phyloP scores from a whole-genome alignment of 257 asterid genomes.

The Henckelia pumila region DNA sequence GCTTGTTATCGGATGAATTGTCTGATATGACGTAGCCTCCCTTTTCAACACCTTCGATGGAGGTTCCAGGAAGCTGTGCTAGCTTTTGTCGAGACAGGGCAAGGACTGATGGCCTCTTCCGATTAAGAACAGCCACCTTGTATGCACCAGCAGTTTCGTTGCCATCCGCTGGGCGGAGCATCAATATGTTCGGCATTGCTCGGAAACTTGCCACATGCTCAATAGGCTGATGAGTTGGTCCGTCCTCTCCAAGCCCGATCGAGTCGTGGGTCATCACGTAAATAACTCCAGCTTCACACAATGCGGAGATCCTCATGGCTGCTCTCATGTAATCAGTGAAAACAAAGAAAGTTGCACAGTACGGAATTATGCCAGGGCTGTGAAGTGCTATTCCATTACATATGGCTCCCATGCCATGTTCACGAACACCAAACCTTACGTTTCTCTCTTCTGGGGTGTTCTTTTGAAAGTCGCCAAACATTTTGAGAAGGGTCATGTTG shows the following conservation, averaged over 20 bases:
- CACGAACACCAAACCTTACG: slow-evolving; percentile 69
- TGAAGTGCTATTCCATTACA: slow-evolving; percentile 77
- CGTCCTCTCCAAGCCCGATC: slow-evolving; percentile 74
- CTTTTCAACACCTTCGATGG: slow-evolving; percentile 65
- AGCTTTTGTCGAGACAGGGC: slow-evolving; percentile 70
- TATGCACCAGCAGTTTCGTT: slow-evolving; percentile 84
- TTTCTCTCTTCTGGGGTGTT: slow-evolving; percentile 65
- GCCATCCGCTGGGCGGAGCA: slow-evolving; percentile 89
- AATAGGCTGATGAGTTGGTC: slow-evolving; percentile 77
- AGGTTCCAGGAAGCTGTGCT: slow-evolving; percentile 61
- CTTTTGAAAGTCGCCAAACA: slow-evolving; percentile 78
- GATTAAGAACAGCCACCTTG: slow-evolving; percentile 67
- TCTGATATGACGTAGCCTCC: slow-evolving; percentile 65
- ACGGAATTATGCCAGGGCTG: slow-evolving; percentile 77
- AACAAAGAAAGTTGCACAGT: slow-evolving; percentile 84
- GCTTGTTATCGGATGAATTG: slow-evolving; percentile 58
- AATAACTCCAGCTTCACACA: slow-evolving; percentile 62
- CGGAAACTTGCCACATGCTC: slow-evolving; percentile 78
- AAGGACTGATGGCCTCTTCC: slow-evolving; percentile 65
- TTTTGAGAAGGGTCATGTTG: slow-evolving; percentile 79
- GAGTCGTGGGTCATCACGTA: slow-evolving; percentile 79
- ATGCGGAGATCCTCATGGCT: slow-evolving; percentile 82
- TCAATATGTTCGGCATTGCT: slow-evolving; percentile 72
- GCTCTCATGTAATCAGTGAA: slow-evolving; percentile 95
- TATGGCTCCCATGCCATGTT: slow-evolving; percentile 85